phyloP scores from a whole-genome alignment of 2,329 filamentous ascomycete species.

The Chrysosphaeria jannelii region DNA sequence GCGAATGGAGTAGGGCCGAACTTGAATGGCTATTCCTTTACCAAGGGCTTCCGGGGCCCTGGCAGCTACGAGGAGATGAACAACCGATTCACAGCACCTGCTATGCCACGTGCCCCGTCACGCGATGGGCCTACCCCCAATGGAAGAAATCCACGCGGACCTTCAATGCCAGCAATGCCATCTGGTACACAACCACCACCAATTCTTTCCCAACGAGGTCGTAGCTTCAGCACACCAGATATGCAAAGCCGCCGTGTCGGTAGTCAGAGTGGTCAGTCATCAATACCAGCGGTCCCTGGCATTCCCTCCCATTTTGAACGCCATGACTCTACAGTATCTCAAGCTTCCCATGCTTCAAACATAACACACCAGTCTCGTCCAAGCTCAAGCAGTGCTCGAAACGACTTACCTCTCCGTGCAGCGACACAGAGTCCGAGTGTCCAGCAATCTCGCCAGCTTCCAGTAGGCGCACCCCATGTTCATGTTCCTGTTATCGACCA shows the following conservation, averaged over 20 bases:
- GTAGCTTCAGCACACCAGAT: constrained; percentile 86
- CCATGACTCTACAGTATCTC: constrained; percentile 36
- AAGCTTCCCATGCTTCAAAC: no score
- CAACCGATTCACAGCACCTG: constrained; percentile 64
- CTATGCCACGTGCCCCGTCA: constrained; percentile 53
- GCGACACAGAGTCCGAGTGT: constrained; percentile 41
- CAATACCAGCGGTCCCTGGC: constrained; percentile 41
- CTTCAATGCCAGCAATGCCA: constrained; percentile 43
- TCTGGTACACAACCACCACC: no score
- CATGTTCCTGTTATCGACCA: no score
- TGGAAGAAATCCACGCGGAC: constrained; percentile 37
- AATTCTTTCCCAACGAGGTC: constrained; percentile 38
- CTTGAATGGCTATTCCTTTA: constrained; percentile 39
- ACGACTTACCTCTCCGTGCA: constrained; percentile 32
- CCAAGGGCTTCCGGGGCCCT: constrained; percentile 39
- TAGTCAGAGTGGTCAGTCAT: no score
- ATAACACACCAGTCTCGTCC: no score
- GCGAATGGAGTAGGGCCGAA: no score
- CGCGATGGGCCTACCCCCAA: constrained; percentile 37
- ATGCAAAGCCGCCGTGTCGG: constrained; percentile 49
- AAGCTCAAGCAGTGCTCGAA: constrained; percentile 49
- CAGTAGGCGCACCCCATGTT: no score
- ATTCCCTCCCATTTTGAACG: constrained; percentile 34
- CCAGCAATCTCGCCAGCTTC: constrained; percentile 26
- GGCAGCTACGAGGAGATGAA: constrained; percentile 34